Percentiles rank a stretch among this genome's conserved stretches.
Conservation (phyloP, 2,329 filamentous ascomycete species). For the Drechslerella stenobrocha region DNA sequence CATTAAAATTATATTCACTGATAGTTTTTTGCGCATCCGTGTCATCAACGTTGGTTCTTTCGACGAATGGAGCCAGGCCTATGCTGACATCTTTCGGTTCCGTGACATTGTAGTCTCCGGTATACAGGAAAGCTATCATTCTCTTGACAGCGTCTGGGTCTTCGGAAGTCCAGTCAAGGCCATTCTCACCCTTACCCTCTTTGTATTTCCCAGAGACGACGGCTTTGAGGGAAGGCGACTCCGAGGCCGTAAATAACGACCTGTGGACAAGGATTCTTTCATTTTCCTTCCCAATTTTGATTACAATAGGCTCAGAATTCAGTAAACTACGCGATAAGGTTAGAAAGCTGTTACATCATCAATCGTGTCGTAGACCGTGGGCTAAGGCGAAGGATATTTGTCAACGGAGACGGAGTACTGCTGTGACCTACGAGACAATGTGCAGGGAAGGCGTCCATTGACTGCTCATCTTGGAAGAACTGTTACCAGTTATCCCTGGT, state of each 20-base stretch:
- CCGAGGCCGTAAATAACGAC: constrained; percentile 3
- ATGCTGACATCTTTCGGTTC: constrained; percentile 10
- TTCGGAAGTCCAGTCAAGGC: constrained; percentile 21
- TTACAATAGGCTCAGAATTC: constrained; percentile 9
- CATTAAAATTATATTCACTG: background rate
- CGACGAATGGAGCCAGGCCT: too few species aligned
- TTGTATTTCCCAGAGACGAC: constrained; percentile 25
- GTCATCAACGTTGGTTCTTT: too few species aligned
- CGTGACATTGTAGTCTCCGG: constrained; percentile 25
- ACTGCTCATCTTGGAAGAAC: too few species aligned
- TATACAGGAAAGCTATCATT: constrained; percentile 21
- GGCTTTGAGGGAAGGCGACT: constrained; percentile 11
- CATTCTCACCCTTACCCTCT: constrained; percentile 30
- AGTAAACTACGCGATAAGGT: constrained; percentile 5
- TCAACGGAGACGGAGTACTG: too few species aligned
- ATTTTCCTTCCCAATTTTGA: constrained; percentile 14
- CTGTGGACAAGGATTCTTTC: constrained; percentile 10
- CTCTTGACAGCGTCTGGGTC: constrained; percentile 20
- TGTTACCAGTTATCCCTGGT: too few species aligned
- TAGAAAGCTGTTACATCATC: background rate
- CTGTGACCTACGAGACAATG: constrained; percentile 10
- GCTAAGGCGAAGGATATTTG: too few species aligned
- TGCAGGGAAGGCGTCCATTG: background rate
- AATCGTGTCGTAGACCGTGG: too few species aligned
- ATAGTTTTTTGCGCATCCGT: too few species aligned